Evolutionary conservation across 2,329 filamentous ascomycete species (phyloP), one percentile per base, ranked within the genome.

Genomic region (Metarhizium guizhouense): DNA sequence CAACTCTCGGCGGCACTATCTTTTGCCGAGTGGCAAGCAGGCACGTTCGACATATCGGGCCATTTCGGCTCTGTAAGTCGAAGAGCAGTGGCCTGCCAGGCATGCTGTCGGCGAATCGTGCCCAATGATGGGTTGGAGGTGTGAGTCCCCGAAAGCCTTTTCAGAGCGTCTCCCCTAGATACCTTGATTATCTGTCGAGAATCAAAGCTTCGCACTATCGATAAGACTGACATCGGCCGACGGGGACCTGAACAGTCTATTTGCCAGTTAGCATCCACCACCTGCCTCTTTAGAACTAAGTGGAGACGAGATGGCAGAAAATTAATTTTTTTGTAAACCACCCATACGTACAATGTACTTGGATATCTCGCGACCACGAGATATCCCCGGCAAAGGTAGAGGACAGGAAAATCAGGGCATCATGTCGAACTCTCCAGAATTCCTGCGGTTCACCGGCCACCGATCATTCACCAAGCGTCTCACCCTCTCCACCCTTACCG

Each of bases 401-500:
- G 4, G 3, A 48, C 34, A 25, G 42, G 11, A 14, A 10, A 30
- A 48, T 16, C 45, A 20, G 11, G 18, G 30, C 45, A 48, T 1
- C 45, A 62, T 61, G 76, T 72, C 75, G 59, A 71, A 68, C 58
- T 66, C 74, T 61, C 72, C 77, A 58, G 79, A 82, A 56, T 83
- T 78, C 65, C 70, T 95, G 56, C 84, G 85, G 62, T 92, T 99
- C 70, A 93, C 88, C 52, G 86, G 88, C 64, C 91, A 96, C 70
- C 85, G 87, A 64, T 84, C 87, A 62, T 86, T 99, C 59, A 80
- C 88, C 40, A 85, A 90, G 63, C 89, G 94, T 54, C 85, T 99
- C 48, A 83, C 95, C 48, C 85, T 99, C 54, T 85, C 94, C 20
- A 97, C 94, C 2, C 83, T 99, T 58, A 96, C 92, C 59, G 94